These are phyloP conservation scores for Yarrowia osloensis DNA, from an alignment of 805 yeast genomes.

Conservation along the genomic window DNA sequence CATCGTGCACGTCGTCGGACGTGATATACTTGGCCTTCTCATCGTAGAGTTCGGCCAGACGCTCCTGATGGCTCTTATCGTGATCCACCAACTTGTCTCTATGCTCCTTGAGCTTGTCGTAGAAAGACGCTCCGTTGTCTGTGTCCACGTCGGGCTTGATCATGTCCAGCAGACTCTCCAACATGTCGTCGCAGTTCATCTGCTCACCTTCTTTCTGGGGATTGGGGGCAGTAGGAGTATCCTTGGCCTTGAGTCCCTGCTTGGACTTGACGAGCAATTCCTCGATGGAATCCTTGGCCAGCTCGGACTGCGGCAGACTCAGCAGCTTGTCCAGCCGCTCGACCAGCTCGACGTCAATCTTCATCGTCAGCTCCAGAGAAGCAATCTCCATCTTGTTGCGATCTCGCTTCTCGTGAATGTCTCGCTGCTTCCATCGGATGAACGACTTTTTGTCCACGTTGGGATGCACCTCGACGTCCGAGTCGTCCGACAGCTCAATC, in stretches of 20 bases:
- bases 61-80: slow-evolving; percentile 61
- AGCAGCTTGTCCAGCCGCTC: slow-evolving; percentile 65
- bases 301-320: not conserved
- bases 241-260: slow-evolving; percentile 12
- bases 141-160: slow-evolving; percentile 48
- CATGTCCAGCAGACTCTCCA: slow-evolving; percentile 83
- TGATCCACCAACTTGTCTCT: slow-evolving; percentile 69
- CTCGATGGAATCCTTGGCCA: slow-evolving; percentile 17
- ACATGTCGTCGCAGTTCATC: slow-evolving; percentile 82
- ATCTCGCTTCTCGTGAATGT: slow-evolving; percentile 88
- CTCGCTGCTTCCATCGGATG: slow-evolving; percentile 95
- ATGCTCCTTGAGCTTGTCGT: slow-evolving; percentile 57
- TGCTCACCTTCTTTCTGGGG: slow-evolving; percentile 37
- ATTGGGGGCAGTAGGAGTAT: slow-evolving; percentile 26
- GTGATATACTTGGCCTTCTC: slow-evolving; percentile 78
- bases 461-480: slow-evolving; percentile 96
- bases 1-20: slow-evolving; percentile 88
- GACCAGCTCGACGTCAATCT: slow-evolving; percentile 77
- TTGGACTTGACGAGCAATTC: slow-evolving; percentile 22
- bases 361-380: slow-evolving; percentile 70
- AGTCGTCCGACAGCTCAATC: slow-evolving; percentile 92
- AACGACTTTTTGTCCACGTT: slow-evolving; percentile 93
- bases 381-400: slow-evolving; percentile 78
- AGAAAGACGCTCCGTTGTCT: slow-evolving; percentile 49
- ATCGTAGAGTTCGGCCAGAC: slow-evolving; percentile 63